Conservation (phyloP, 371 early-diverging fungal species). For the Actinomortierella wolfii region DNA sequence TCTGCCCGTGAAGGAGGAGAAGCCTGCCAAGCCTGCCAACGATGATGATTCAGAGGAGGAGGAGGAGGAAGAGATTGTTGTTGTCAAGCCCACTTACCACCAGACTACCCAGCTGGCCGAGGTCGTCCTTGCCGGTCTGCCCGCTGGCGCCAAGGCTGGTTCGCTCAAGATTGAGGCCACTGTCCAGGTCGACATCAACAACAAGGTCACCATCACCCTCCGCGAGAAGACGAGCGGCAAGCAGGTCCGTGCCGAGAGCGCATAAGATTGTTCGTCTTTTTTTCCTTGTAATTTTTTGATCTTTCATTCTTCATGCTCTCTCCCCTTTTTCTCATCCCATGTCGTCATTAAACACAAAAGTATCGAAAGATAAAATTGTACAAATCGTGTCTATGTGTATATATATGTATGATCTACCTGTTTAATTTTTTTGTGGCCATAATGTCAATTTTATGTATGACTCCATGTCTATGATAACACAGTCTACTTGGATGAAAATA, state of each 20-base stretch:
- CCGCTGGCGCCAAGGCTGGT: constrained; percentile 55
- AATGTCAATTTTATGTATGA: no score
- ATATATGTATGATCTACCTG: no score
- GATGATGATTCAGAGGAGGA: constrained; percentile 58
- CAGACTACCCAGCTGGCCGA: constrained; percentile 59
- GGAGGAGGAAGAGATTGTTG: constrained; percentile 60
- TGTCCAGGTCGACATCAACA: constrained; percentile 58
- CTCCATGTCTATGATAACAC: no score
- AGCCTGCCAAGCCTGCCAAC: constrained; percentile 43
- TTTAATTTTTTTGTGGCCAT: no score
- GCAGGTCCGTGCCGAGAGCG: constrained; percentile 50
- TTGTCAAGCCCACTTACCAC: constrained; percentile 55
- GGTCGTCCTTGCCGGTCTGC: constrained; percentile 58
- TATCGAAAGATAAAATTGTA: neutral
- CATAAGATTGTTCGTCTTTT: constrained; percentile 12
- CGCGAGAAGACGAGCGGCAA: constrained; percentile 63
- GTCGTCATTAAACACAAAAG: neutral
- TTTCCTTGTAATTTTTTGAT: neutral
- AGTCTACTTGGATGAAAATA: no score
- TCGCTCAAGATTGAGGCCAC: constrained; percentile 62
- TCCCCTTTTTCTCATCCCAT: neutral
- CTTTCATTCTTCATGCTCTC: neutral
- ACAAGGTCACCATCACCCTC: constrained; percentile 57
- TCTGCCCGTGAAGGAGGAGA: constrained; percentile 62
- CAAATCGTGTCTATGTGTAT: no score